Percentiles rank a stretch among this genome's conserved stretches.
Evolutionary conservation across 768 basidiomycete genomes (phyloP).

Genomic region (Suillus brevipes): DNA sequence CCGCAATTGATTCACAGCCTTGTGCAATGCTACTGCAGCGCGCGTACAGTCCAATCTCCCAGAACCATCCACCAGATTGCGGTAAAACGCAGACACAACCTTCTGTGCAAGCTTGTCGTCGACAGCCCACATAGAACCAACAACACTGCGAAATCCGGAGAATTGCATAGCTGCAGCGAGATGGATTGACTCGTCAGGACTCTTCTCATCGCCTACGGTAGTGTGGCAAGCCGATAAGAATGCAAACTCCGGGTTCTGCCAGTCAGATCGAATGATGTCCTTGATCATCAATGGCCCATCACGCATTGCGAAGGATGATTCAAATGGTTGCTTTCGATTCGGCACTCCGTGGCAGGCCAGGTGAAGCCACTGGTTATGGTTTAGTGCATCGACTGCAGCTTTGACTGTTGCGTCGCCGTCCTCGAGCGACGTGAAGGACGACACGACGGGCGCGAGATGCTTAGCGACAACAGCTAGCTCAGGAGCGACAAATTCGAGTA

Average conservation of each 20-base stretch:
- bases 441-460: too few relatives aligned
- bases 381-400: too few relatives aligned
- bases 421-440: too few relatives aligned
- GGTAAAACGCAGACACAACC: conserved; percentile 5
- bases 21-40: conserved; percentile 9
- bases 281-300: background rate
- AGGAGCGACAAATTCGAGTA: too few relatives aligned
- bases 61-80: background rate
- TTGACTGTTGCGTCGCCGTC: too few relatives aligned
- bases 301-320: too few relatives aligned
- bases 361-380: too few relatives aligned
- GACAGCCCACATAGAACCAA: conserved; percentile 25
- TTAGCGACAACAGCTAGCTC: too few relatives aligned
- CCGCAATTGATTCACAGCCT: background rate
- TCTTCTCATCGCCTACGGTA: conserved; percentile 15
- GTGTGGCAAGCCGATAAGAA: conserved; percentile 28
- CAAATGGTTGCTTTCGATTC: conserved; percentile 20
- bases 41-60: conserved; percentile 1
- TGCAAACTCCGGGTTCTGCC: conserved; percentile 17
- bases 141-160: conserved; percentile 21
- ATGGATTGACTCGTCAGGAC: conserved; percentile 21
- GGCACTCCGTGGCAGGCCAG: conserved; percentile 38
- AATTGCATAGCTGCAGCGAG: conserved; percentile 26
- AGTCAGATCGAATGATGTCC: conserved; percentile 12
- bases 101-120: background rate